Conservation (phyloP, 2,329 filamentous ascomycete species). For the Diaporthe velutina region DNA sequence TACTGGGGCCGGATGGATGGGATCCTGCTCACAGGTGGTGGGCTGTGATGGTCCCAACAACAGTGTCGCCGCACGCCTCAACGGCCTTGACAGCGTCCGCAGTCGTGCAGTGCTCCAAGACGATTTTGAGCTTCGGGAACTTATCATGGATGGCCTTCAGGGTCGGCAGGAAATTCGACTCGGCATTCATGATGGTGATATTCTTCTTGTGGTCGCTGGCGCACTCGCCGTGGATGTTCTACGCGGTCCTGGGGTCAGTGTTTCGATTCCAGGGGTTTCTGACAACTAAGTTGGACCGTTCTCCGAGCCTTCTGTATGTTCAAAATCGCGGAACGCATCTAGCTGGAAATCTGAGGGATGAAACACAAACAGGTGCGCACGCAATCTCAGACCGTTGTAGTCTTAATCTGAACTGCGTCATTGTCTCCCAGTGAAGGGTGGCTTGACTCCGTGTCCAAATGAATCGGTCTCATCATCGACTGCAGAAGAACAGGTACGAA, state of each 20-base stretch:
- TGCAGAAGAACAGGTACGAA: not conserved
- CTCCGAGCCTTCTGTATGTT: not conserved
- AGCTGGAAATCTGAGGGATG: not conserved
- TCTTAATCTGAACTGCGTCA: slow-evolving; percentile 28
- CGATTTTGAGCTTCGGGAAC: slow-evolving; percentile 79
- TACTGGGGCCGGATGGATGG: not conserved
- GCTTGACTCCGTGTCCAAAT: slow-evolving; percentile 19
- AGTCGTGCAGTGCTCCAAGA: slow-evolving; percentile 90
- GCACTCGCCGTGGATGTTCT: slow-evolving; percentile 93
- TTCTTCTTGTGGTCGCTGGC: slow-evolving; percentile 55
- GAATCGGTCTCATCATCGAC: slow-evolving; percentile 16
- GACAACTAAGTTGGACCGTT: not conserved
- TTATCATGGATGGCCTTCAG: slow-evolving; percentile 77
- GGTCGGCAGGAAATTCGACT: slow-evolving; percentile 84
- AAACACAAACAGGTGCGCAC: slow-evolving; percentile 9
- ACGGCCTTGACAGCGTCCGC: slow-evolving; percentile 85
- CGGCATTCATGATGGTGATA: slow-evolving; percentile 75
- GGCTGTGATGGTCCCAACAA: slow-evolving; percentile 84
- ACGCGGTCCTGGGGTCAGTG: slow-evolving; percentile 53
- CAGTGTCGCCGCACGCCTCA: slow-evolving; percentile 79
- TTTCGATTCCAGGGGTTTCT: slow-evolving; percentile 53
- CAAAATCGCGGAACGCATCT: not conserved
- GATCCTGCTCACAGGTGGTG: slow-evolving; percentile 76
- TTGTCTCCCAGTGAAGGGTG: slow-evolving; percentile 29
- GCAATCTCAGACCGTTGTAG: slow-evolving; percentile 30